Conservation (phyloP, 2,329 filamentous ascomycete species). For the Scorias spongiosa region DNA sequence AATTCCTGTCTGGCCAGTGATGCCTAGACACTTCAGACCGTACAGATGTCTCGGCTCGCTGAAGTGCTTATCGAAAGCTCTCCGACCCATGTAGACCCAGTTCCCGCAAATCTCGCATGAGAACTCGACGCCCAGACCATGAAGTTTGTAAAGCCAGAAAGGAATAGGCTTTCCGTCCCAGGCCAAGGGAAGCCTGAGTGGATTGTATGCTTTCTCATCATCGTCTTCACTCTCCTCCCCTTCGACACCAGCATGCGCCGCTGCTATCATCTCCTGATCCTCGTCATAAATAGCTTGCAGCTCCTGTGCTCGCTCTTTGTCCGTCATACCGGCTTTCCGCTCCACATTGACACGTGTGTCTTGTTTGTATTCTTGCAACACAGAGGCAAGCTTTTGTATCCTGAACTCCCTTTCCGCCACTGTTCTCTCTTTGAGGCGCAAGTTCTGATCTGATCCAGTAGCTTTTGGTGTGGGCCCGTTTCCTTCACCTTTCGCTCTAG, state of each 20-base stretch:
- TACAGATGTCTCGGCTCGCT: constrained; percentile 88
- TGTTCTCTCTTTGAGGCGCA: constrained; percentile 67
- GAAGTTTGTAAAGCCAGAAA: constrained; percentile 96
- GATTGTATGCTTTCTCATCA: constrained; percentile 89
- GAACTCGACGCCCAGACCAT: constrained; percentile 89
- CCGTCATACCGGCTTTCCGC: constrained; percentile 93
- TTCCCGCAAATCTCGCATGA: constrained; percentile 95
- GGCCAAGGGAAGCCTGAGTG: constrained; percentile 81
- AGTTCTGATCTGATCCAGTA: constrained; percentile 6
- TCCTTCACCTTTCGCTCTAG: constrained; percentile 28
- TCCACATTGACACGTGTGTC: constrained; percentile 92
- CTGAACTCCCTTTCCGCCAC: constrained; percentile 81
- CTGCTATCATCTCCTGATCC: constrained; percentile 23
- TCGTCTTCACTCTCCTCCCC: constrained; percentile 48
- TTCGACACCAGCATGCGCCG: constrained; percentile 24
- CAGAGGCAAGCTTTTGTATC: constrained; percentile 60
- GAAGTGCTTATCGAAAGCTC: constrained; percentile 97
- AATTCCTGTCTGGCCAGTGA: constrained; percentile 66
- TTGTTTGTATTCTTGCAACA: constrained; percentile 74
- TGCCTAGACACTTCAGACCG: constrained; percentile 82
- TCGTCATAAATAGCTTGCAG: constrained; percentile 70
- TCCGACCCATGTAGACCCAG: constrained; percentile 94
- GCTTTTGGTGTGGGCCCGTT: constrained; percentile 11
- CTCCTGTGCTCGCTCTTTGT: constrained; percentile 86
- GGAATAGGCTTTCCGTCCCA: constrained; percentile 99